phyloP scores from a whole-genome alignment of 1,284 basidiomycete genomes.

The Omphalotus olearius region DNA sequence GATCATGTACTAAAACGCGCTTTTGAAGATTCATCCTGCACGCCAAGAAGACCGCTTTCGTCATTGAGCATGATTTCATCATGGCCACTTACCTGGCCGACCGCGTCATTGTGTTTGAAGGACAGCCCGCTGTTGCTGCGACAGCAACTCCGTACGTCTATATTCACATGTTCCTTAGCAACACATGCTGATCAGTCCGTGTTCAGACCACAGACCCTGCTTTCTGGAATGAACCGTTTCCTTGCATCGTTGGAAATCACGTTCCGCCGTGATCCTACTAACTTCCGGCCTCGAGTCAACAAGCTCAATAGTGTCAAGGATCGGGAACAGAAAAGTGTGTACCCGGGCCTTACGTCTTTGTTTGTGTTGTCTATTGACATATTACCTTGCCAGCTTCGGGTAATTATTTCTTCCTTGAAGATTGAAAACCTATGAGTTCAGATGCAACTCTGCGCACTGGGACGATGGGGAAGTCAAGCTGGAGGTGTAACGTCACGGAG shows the following conservation, averaged over 20 bases:
- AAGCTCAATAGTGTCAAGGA: slow-evolving; percentile 92
- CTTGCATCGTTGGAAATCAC: slow-evolving; percentile 91
- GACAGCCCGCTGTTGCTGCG: slow-evolving; percentile 76
- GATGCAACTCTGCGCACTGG: too few species aligned
- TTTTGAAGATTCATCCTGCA: slow-evolving; percentile 82
- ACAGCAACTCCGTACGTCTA: slow-evolving; percentile 78
- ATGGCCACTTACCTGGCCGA: slow-evolving; percentile 97
- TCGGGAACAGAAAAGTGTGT: slow-evolving; percentile 86
- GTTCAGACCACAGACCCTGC: slow-evolving; percentile 71
- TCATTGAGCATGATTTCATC: slow-evolving; percentile 98
- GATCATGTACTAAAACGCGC: slow-evolving; percentile 9
- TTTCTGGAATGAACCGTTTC: slow-evolving; percentile 92
- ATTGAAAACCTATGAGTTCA: slow-evolving; percentile 34
- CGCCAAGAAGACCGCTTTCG: slow-evolving; percentile 93
- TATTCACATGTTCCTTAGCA: slow-evolving; percentile 11
- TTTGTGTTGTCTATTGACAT: slow-evolving; percentile 7
- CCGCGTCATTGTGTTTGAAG: slow-evolving; percentile 94
- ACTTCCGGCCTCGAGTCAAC: slow-evolving; percentile 92
- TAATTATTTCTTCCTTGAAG: slow-evolving; percentile 91
- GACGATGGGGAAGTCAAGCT: too few species aligned
- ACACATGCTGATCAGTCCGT: slow-evolving; percentile 13
- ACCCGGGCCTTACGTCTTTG: slow-evolving; percentile 1
- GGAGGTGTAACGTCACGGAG: too few species aligned
- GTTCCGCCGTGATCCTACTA: slow-evolving; percentile 94
- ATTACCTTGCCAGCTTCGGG: slow-evolving; percentile 50